Percentiles rank a stretch among this genome's conserved stretches.
Conservation (phyloP, 805 yeast species). For the Yamadazyma phyllophila region DNA sequence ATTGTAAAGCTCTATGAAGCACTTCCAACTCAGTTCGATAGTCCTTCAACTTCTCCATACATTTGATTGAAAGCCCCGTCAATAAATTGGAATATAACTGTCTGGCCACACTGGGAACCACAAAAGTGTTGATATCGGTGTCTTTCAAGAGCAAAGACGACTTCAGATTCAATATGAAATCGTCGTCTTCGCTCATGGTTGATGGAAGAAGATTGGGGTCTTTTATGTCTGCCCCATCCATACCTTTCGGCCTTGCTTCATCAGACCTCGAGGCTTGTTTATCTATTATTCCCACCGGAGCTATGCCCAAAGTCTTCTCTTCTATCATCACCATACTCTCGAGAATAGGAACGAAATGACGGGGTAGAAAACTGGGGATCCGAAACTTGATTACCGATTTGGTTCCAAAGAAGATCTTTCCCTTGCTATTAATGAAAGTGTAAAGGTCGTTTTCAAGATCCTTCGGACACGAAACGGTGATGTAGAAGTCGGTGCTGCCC, state of each 20-base stretch:
- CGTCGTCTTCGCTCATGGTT: conserved; percentile 12
- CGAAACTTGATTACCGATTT: conserved; percentile 47
- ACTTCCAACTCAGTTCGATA: conserved; percentile 43
- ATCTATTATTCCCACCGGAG: conserved; percentile 40
- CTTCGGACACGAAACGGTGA: conserved; percentile 54
- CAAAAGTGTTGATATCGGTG: conserved; percentile 33
- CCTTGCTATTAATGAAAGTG: conserved; percentile 55
- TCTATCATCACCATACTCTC: conserved; percentile 29
- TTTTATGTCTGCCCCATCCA: conserved; percentile 3
- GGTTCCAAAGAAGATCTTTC: conserved; percentile 51
- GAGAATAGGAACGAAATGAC: conserved; percentile 20
- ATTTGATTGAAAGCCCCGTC: conserved; percentile 34
- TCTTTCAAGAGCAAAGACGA: conserved; percentile 32
- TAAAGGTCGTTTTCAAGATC: conserved; percentile 51
- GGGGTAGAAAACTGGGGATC: conserved; percentile 51
- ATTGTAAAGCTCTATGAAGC: conserved; percentile 46
- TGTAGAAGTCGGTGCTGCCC: conserved; percentile 46
- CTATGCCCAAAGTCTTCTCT: conserved; percentile 27
- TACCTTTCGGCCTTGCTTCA: conserved; percentile 19
- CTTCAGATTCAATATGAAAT: conserved; percentile 34
- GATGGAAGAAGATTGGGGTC: background rate
- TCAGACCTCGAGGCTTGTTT: conserved; percentile 24
- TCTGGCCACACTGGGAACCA: conserved; percentile 36
- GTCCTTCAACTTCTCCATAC: conserved; percentile 40
- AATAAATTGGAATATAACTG: conserved; percentile 34